These are phyloP conservation scores for Suillus placidus DNA, from an alignment of 768 basidiomycete genomes.

Conservation along the genomic window DNA sequence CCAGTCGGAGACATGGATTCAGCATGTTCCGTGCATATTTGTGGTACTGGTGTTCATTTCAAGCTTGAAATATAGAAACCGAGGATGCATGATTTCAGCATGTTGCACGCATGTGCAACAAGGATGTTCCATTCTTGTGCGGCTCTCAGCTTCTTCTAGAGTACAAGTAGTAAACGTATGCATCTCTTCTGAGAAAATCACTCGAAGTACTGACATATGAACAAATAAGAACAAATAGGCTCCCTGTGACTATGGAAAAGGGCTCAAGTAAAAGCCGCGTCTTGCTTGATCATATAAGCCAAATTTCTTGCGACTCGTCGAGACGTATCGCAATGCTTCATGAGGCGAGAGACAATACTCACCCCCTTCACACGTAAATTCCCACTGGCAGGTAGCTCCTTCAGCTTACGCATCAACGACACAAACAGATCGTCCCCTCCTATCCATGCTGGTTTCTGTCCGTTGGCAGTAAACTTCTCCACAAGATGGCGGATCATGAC, in stretches of 20 bases:
- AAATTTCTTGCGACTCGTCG: constrained; percentile 28
- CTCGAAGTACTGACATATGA: not conserved
- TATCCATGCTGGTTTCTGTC: not conserved
- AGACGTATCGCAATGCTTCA: constrained; percentile 31
- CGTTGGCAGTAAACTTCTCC: constrained; percentile 11
- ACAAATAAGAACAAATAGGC: not conserved
- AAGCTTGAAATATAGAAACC: not conserved
- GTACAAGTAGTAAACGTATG: too few relatives aligned
- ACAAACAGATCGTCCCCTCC: constrained; percentile 24
- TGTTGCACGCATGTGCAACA: not conserved
- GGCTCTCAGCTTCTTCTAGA: too few relatives aligned
- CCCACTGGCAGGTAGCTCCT: constrained; percentile 18
- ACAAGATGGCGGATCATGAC: constrained; percentile 27
- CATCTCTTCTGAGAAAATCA: not conserved
- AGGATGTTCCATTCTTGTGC: not conserved
- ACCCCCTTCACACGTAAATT: constrained; percentile 16
- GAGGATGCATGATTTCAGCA: not conserved
- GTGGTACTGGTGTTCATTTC: not conserved
- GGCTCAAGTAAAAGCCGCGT: not conserved
- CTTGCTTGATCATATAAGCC: constrained; percentile 26
- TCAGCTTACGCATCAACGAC: constrained; percentile 17
- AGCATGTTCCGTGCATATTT: not conserved
- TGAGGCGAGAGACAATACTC: constrained; percentile 23
- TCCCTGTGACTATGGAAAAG: not conserved
- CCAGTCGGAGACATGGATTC: not conserved